These are phyloP conservation scores for Phaeosphaeriaceae sp. DNA, from an alignment of 2,329 filamentous ascomycete genomes.

Conservation along the genomic window DNA sequence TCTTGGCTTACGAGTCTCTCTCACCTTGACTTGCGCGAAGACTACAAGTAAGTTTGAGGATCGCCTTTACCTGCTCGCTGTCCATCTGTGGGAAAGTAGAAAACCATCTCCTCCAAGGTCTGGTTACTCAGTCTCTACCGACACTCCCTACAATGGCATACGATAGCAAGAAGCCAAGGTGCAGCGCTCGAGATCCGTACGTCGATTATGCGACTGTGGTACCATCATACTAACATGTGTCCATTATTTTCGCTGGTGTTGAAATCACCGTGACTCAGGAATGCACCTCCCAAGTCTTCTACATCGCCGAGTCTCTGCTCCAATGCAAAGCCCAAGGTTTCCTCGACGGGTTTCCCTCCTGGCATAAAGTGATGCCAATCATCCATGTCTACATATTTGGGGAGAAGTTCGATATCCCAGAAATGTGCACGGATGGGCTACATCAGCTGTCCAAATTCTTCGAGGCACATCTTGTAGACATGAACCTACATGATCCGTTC, in stretches of 20 bases:
- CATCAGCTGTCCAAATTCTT: not conserved
- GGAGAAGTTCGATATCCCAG: not conserved
- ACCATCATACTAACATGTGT: not conserved
- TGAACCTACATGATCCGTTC: not conserved
- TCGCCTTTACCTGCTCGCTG: not conserved
- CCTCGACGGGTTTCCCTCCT: not conserved
- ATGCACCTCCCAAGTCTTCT: not conserved
- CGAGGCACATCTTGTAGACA: not conserved
- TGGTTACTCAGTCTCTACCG: too few relatives aligned
- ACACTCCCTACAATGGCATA: too few relatives aligned
- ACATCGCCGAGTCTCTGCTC: not conserved
- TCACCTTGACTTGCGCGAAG: not conserved
- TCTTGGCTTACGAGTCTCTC: not conserved
- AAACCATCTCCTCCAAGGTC: too few relatives aligned
- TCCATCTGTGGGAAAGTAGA: too few relatives aligned
- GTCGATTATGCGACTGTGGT: too few relatives aligned
- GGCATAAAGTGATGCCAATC: not conserved
- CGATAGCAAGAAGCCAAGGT: too few relatives aligned
- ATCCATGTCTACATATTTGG: not conserved
- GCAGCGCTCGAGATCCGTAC: too few relatives aligned
- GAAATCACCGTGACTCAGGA: not conserved
- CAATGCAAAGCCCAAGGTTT: not conserved
- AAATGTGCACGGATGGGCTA: not conserved
- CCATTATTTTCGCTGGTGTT: not conserved
- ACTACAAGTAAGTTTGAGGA: not conserved